Base-by-base conservation (phyloP, 768 basidiomycete genomes). In the Russula compacta region DNA sequence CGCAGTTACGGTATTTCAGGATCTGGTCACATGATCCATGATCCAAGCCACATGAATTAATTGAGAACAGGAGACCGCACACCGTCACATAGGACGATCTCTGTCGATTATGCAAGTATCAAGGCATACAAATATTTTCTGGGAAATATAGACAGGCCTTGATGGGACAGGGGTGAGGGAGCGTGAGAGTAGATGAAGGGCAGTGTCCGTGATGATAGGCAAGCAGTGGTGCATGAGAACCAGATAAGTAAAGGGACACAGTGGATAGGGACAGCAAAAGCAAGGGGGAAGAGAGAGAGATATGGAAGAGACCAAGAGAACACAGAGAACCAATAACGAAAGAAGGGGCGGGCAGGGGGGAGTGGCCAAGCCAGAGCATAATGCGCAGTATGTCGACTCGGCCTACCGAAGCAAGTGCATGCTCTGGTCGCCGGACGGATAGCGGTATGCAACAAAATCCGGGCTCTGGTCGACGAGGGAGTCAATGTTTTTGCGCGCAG, bases 381-480 rank as follows among this genome's bases (percentile, higher is more conserved):
- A 47, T 15, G 46, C 24, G 11, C 6, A 19, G 29, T 24, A 36
- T 29, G 14, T 38, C 14, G 39, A 29, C 12, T 14, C 47, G 5
- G 39, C 40, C 64, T 65, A 81, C 66, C 78, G 81, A 58, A 87
- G 67, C 44, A 88, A 76, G 69, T 85, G 84, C 64, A 87, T 68
- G 42, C 79, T 82, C 66, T 88, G 85, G 66, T 87, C 85, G 64
- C 78, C 81, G 14, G 89, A 91, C 7, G 91, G 91, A 71, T 93
- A 93, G 43, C 90, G 83, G 70, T 92, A 92, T 4, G 90, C 88
- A 61, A 92, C 84, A 69, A 93, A 92, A 17, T 92, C 87, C 3
- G 81, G 73, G 70, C 91, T 89, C 72, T 89, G 91, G n/a, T 85
- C 79, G n/a, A 93, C 88, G 21, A 89, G 78, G 66, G 86, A 83